phyloP scores from a whole-genome alignment of 371 early-diverging fungal species.

The Globomyces sp. region DNA sequence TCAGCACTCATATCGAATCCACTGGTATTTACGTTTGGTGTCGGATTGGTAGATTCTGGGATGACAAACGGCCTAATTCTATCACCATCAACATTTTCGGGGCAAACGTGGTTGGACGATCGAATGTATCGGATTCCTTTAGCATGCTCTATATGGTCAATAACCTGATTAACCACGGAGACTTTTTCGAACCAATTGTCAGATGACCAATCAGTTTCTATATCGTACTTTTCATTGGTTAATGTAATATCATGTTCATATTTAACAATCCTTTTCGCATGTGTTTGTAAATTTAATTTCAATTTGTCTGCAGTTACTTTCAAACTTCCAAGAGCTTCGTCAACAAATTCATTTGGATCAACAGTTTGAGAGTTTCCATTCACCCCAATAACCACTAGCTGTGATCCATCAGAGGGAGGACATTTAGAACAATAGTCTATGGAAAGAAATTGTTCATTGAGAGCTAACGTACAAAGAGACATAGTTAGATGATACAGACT shows the following conservation, averaged over 20 bases:
- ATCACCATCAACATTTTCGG: neutral
- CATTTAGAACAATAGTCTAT: neutral
- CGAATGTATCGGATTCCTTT: neutral
- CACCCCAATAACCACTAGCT: neutral
- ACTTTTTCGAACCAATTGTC: conserved; percentile 1
- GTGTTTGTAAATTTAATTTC: neutral
- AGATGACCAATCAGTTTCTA: conserved; percentile 5
- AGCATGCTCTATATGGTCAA: neutral
- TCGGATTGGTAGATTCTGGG: neutral
- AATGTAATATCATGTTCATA: neutral
- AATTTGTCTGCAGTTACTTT: neutral
- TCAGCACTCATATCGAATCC: too few species aligned
- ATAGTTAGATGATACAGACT: neutral
- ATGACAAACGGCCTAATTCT: neutral
- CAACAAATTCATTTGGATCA: conserved; percentile 9
- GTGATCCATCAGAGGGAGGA: neutral
- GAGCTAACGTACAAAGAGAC: conserved; percentile 1
- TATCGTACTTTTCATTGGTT: neutral
- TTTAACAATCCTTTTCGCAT: conserved; percentile 4
- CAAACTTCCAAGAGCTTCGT: conserved; percentile 3
- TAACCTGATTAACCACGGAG: neutral
- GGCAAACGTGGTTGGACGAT: conserved; percentile 2
- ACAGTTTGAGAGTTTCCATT: neutral
- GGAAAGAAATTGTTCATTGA: conserved; percentile 1
- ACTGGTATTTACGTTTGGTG: too few species aligned